A percentile compares a stretch with the other conserved stretches of the same genome.
Conservation (phyloP, 345 rosid species). For the Rhodamnia rubescens region DNA sequence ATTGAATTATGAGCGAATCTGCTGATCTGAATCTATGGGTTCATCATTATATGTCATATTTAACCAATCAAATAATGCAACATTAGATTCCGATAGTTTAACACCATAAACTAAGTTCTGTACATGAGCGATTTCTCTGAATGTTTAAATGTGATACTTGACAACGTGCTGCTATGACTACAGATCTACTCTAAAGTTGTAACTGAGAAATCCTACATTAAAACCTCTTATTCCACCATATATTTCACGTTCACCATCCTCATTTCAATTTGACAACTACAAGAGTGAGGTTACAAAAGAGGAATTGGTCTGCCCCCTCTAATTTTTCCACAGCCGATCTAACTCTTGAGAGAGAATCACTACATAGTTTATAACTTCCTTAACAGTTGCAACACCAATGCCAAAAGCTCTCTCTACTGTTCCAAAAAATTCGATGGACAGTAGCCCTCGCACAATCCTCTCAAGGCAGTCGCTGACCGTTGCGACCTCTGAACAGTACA, state of each 20-base stretch:
- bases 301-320: not conserved
- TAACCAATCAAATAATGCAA: not conserved
- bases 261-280: not conserved
- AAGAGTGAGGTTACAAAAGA: not conserved
- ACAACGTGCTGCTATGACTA: not conserved
- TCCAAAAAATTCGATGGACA: not conserved
- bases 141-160: not conserved
- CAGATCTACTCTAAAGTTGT: not conserved
- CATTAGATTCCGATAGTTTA: not conserved
- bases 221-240: not conserved
- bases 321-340: not conserved
- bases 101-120: not conserved
- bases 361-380: not conserved
- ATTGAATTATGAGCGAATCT: not conserved
- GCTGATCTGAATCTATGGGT: not conserved
- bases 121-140: not conserved
- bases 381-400: not conserved
- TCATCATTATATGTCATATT: not conserved
- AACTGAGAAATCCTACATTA: not conserved
- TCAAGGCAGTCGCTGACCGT: not conserved
- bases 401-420: not conserved
- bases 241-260: not conserved
- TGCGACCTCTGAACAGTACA: not conserved
- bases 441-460: not conserved
- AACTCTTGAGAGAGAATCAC: not conserved